Percentiles rank a stretch among this genome's conserved stretches.
Conservation (phyloP, 176 grass and related monocot species). For the Secale cereale region DNA sequence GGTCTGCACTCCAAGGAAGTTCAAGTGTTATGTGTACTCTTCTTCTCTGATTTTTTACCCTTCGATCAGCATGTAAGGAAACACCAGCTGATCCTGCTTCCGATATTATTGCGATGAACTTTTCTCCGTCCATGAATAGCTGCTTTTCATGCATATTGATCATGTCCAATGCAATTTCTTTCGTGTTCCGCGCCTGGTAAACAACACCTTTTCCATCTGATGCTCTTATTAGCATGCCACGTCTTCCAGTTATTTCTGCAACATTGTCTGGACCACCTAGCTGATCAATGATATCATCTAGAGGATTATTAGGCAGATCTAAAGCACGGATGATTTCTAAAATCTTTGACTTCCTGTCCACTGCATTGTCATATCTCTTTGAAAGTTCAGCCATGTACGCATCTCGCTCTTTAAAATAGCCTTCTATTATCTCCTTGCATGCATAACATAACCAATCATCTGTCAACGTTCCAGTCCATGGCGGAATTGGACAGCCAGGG, state of each 20-base stretch:
- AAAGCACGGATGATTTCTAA: slow-evolving; percentile 82
- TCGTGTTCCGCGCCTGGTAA: slow-evolving; percentile 79
- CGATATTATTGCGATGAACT: slow-evolving; percentile 85
- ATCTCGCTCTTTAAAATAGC: slow-evolving; percentile 78
- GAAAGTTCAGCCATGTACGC: slow-evolving; percentile 70
- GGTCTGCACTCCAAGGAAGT: slow-evolving; percentile 98
- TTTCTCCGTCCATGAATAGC: slow-evolving; percentile 88
- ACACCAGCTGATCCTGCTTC: slow-evolving; percentile 95
- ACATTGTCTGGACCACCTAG: slow-evolving; percentile 94
- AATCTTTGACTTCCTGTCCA: slow-evolving; percentile 82
- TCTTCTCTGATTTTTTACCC: slow-evolving; percentile 84
- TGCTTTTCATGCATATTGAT: slow-evolving; percentile 96
- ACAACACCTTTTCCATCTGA: slow-evolving; percentile 82
- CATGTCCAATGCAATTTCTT: slow-evolving; percentile 93
- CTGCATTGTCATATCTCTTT: slow-evolving; percentile 82
- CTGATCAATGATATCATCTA: slow-evolving; percentile 98
- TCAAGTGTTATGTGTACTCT: slow-evolving; percentile 99
- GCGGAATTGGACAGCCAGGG: slow-evolving; percentile 76
- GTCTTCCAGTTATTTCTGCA: slow-evolving; percentile 89
- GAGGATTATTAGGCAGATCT: slow-evolving; percentile 96
- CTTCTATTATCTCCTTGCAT: slow-evolving; percentile 79
- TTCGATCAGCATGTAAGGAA: slow-evolving; percentile 88
- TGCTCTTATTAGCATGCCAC: slow-evolving; percentile 79
- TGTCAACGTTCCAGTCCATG: slow-evolving; percentile 62
- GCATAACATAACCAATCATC: slow-evolving; percentile 94